Base-by-base conservation (phyloP, 2,329 filamentous ascomycete genomes). In the Phyllosticta citriasiana region DNA sequence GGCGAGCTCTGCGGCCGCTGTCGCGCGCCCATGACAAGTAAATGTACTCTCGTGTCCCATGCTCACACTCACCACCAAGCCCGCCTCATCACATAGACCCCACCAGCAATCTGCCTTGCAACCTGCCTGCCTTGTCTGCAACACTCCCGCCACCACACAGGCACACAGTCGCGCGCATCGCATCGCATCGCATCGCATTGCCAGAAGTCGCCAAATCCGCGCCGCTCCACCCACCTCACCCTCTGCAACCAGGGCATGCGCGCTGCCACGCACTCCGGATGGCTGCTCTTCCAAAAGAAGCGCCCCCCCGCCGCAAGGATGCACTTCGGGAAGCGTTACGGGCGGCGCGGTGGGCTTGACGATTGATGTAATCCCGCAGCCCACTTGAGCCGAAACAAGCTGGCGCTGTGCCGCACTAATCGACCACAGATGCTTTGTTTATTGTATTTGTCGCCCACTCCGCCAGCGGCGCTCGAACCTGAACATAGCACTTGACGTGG, bases 361-460 rank as follows among this genome's bases (percentile, higher is more conserved):
- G 57, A 60, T 60, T 60, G 58, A 60, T 60, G 58, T 55, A 60
- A 60, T 60, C 25, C 58, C 58, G 58, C 58, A 55, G 58, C 53
- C 55, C 58, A 50, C 53, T 35, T 30, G 25, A 35, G 51, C 57
- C 52, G 52, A 59, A 55, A 35, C 57, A 52, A 55, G 53, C 47
- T 60, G 19, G 35, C 47, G 57, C 57, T 60, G 58, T 55, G 58
- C 58, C 58, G 58, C 58, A 60, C 58, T 12, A 40, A 14, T 40
- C 14, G 33, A 10, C 33, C 33, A 40, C 33, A 40, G 14, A 12
- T 40, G 33, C 33, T 40, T 40, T 40, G 2, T 40, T 40, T 40
- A 40, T 40, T 40, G 33, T 30, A 40, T 16, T 14, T 40, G 33
- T 40, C 10, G 33, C 33, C 9, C 33, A 40, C 10, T 40, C 10